Percentiles rank a stretch among this genome's conserved stretches.
Evolutionary conservation across 441 rosid species (phyloP).

Genomic region (Bruguiera hainesii): DNA sequence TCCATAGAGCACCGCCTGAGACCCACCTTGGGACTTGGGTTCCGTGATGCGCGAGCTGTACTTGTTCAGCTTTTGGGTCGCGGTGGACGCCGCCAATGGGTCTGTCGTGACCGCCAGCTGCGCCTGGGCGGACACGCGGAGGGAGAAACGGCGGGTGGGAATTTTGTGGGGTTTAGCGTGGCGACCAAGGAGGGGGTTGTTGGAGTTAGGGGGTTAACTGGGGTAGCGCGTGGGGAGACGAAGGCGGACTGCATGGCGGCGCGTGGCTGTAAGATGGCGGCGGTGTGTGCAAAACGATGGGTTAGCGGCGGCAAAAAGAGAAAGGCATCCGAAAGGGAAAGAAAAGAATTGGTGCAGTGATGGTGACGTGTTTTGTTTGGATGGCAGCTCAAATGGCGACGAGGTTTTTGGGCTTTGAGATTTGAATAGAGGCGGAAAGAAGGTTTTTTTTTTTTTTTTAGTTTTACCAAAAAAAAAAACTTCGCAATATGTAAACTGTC

Average conservation of each 20-base stretch:
- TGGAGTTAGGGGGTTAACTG: constrained; percentile 1
- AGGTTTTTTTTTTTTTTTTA: too few relatives aligned
- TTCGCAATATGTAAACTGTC: too few relatives aligned
- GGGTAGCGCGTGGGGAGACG: constrained; percentile 45
- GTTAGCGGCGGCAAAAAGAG: too few relatives aligned
- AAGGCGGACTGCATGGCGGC: constrained; percentile 63
- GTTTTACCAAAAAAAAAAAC: too few relatives aligned
- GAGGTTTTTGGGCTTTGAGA: too few relatives aligned
- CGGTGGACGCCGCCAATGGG: constrained; percentile 26
- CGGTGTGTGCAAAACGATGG: neutral
- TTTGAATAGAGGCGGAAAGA: too few relatives aligned
- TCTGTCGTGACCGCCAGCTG: constrained; percentile 39
- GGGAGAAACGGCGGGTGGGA: constrained; percentile 22
- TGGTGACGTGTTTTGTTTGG: too few relatives aligned
- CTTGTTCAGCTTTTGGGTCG: constrained; percentile 55
- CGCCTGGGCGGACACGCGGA: constrained; percentile 36
- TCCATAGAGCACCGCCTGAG: constrained; percentile 89
- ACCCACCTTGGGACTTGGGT: constrained; percentile 97
- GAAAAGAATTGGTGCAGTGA: too few relatives aligned
- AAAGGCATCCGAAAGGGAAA: too few relatives aligned
- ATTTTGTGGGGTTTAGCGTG: constrained; percentile 22
- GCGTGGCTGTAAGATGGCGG: constrained; percentile 17
- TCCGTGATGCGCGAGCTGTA: constrained; percentile 77
- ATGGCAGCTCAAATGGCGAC: too few relatives aligned
- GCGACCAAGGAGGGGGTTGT: constrained; percentile 23